Conservation (phyloP, 1,284 basidiomycete species). For the Boletellus deceptivus region DNA sequence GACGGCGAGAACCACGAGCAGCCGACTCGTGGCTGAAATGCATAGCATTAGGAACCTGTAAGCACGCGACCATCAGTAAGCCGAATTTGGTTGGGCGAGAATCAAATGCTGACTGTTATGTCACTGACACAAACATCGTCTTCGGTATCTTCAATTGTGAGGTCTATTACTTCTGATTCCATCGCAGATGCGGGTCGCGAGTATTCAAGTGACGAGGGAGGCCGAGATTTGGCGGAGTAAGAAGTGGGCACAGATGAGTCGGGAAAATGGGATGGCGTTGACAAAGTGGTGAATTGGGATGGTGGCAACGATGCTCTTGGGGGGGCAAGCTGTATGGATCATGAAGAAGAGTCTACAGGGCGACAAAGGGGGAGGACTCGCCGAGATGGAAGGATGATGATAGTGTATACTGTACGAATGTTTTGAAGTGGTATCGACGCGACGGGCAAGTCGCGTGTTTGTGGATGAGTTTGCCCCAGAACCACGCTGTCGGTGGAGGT, state of each 20-base stretch:
- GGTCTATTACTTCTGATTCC: slow-evolving; percentile 22
- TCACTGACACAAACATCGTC: slow-evolving; percentile 12
- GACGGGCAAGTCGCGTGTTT: slow-evolving; percentile 3
- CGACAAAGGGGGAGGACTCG: slow-evolving; percentile 5
- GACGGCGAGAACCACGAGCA: slow-evolving; percentile 8
- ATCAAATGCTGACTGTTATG: slow-evolving; percentile 22
- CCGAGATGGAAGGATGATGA: slow-evolving; percentile 7
- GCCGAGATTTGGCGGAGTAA: slow-evolving; percentile 4
- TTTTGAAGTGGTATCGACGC: slow-evolving; percentile 15
- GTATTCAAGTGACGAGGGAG: slow-evolving; percentile 1
- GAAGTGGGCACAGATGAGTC: slow-evolving; percentile 7
- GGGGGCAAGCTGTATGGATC: slow-evolving; percentile 9
- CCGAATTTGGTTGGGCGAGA: slow-evolving; percentile 1
- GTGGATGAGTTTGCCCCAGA: not conserved
- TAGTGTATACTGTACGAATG: not conserved
- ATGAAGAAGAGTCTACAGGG: slow-evolving; percentile 1
- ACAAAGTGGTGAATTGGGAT: not conserved
- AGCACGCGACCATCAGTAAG: slow-evolving; percentile 2
- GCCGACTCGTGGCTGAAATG: not conserved
- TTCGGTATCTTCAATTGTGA: slow-evolving; percentile 23
- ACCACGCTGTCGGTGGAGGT: slow-evolving; percentile 6
- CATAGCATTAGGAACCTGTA: slow-evolving; percentile 6
- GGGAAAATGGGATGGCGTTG: slow-evolving; percentile 6
- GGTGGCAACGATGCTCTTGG: not conserved
- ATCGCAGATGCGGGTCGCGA: not conserved